Percentiles rank a stretch among this genome's conserved stretches.
phyloP scores from a whole-genome alignment of 1,139 yeast species.

The Protomyces macrosporus region DNA sequence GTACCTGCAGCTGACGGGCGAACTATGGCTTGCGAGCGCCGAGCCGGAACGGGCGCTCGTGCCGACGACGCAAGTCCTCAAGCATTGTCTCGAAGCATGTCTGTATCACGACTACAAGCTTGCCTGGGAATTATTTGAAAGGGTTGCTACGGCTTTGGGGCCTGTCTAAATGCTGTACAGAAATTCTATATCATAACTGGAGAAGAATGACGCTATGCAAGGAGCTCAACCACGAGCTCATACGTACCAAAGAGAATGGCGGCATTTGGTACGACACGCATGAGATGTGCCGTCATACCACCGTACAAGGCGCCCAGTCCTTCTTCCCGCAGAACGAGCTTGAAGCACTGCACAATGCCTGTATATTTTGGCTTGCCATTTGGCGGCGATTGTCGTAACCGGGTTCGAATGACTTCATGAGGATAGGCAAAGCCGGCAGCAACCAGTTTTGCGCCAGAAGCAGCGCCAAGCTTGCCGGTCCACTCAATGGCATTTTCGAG shows the following conservation, averaged over 20 bases:
- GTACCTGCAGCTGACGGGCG: background rate
- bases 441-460: constrained; percentile 90
- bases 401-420: constrained; percentile 93
- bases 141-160: background rate
- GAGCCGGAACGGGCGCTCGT: constrained; percentile 19
- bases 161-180: background rate
- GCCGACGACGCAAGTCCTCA: background rate
- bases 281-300: constrained; percentile 91
- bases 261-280: constrained; percentile 95
- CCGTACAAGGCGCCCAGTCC: constrained; percentile 93
- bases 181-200: no score
- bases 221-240: constrained; percentile 58
- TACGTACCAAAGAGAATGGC: constrained; percentile 99
- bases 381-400: constrained; percentile 91
- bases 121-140: background rate
- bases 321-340: constrained; percentile 76
- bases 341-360: constrained; percentile 83
- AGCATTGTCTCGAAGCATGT: background rate
- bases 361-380: constrained; percentile 82
- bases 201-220: background rate
- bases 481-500: constrained; percentile 73
- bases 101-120: background rate
- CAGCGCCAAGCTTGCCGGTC: constrained; percentile 96
- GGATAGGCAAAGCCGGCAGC: constrained; percentile 95
- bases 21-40: constrained; percentile 1